phyloP scores from a whole-genome alignment of 306 rosid species.

The Lotus japonicus region DNA sequence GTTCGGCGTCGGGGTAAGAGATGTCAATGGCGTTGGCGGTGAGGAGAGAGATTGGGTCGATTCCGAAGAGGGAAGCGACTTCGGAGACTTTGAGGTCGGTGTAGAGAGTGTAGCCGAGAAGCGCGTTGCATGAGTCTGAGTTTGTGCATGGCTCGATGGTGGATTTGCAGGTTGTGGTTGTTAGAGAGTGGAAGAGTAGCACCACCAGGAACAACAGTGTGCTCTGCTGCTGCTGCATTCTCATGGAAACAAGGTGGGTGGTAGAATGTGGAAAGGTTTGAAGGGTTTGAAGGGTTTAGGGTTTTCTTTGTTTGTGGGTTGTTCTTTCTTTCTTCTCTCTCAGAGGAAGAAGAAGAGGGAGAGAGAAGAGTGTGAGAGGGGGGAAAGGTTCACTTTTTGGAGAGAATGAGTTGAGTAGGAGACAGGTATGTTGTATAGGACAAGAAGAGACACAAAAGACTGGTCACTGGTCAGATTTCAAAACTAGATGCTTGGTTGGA shows the following conservation, averaged over 20 bases:
- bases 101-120: constrained; percentile 87
- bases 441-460: constrained; percentile 26
- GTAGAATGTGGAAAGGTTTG: neutral
- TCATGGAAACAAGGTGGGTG: neutral
- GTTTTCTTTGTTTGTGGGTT: neutral
- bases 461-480: constrained; percentile 6
- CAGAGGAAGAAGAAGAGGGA: neutral
- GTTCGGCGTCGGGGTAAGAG: constrained; percentile 89
- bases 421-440: constrained; percentile 22
- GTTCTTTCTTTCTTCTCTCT: neutral
- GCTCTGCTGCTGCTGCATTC: too few species aligned
- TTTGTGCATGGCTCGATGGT: constrained; percentile 96
- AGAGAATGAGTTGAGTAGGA: neutral
- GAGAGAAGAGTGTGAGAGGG: neutral
- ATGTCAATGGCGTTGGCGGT: constrained; percentile 90
- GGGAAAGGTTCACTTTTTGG: neutral
- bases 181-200: constrained; percentile 13
- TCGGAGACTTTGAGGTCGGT: constrained; percentile 95
- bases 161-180: constrained; percentile 53
- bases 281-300: constrained; percentile 22
- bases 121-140: constrained; percentile 77
- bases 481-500: constrained; percentile 27
- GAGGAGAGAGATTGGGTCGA: constrained; percentile 78
- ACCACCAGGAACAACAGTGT: neutral
- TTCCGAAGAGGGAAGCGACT: constrained; percentile 80